Evolutionary conservation across 2,329 filamentous ascomycete genomes (phyloP).

Genomic region (Penicillium griseofulvum): DNA sequence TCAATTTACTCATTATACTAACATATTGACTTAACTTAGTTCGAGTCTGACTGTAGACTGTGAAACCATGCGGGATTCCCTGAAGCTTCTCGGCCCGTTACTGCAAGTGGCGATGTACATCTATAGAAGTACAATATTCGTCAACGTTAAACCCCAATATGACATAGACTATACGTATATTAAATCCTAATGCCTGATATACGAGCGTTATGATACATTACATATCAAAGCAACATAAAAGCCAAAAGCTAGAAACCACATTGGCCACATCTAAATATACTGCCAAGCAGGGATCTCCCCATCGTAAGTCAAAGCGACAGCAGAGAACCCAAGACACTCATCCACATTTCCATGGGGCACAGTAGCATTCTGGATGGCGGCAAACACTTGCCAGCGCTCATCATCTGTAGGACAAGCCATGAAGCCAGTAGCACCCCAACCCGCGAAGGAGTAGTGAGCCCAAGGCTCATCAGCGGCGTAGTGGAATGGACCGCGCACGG

Average conservation of each 20-base stretch:
- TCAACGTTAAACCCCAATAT: too few relatives aligned
- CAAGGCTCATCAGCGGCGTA: slow-evolving; percentile 31
- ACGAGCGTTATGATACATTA: neutral
- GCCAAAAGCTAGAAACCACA: neutral
- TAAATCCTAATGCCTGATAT: neutral
- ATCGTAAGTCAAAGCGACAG: slow-evolving; percentile 32
- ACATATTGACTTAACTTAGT: neutral
- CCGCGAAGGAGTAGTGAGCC: slow-evolving; percentile 32
- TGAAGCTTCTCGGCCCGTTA: neutral
- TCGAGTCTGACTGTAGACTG: neutral
- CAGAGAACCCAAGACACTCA: slow-evolving; percentile 43
- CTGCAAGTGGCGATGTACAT: neutral
- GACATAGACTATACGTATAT: neutral
- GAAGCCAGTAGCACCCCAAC: slow-evolving; percentile 40
- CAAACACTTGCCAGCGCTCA: slow-evolving; percentile 44
- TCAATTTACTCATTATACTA: too few relatives aligned
- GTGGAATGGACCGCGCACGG: slow-evolving; percentile 51
- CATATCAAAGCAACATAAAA: neutral
- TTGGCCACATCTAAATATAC: slow-evolving; percentile 33
- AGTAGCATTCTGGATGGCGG: slow-evolving; percentile 39
- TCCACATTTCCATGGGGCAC: slow-evolving; percentile 39
- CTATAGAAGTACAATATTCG: too few relatives aligned
- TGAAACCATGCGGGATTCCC: neutral
- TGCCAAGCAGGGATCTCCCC: slow-evolving; percentile 39
- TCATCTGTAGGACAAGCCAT: slow-evolving; percentile 44